Base-by-base conservation (phyloP, 2,329 filamentous ascomycete species). In the Cryphonectria parasitica region DNA sequence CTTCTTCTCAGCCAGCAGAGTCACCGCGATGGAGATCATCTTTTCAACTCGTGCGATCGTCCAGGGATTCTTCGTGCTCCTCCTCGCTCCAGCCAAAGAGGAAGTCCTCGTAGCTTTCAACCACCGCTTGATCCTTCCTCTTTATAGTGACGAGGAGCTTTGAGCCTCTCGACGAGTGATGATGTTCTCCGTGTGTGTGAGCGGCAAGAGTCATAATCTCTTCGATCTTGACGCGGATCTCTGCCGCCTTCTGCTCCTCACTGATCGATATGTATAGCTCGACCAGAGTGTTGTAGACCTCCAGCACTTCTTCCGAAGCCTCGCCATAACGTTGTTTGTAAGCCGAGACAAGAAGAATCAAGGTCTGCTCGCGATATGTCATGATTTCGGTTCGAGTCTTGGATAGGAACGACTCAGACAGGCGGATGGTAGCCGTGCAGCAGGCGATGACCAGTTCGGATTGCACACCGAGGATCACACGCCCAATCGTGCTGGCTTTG, bases 401-500 rank as follows among this genome's bases (percentile, higher is more conserved):
- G 19, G 63, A 36, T 1, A 54, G 7, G 8, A 65, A 39, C 10
- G 43, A 36, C 3, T 11, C 25, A 4, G 63, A 65, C 25, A 65
- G 45, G 19, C 63, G 63, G 19, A 65, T 39, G 31, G 31, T 54
- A 17, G 43, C 31, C 8, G 63, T 54, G 28, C 63, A 65, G 43
- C 63, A 65, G 31, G n/a, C 31, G 45, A 65, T 65, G 28, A 54
- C 45, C 25, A 65, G 45, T 17, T 65, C 63, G 3, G 63, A 45
- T 25, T 65, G 43, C 41, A 52, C 41, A 36, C 63, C 43, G 22
- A 65, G 43, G 45, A 65, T 28, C 41, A 4, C 34, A 22, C 45
- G 43, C 22, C 43, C 63, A 25, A 65, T 49, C 63, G 15, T 65
- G 17, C 39, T 52, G 41, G 63, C 63, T 65, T 65, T 65, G n/a